Base-by-base conservation (phyloP, 75 land plant species). In the Cunninghamia lanceolata region DNA sequence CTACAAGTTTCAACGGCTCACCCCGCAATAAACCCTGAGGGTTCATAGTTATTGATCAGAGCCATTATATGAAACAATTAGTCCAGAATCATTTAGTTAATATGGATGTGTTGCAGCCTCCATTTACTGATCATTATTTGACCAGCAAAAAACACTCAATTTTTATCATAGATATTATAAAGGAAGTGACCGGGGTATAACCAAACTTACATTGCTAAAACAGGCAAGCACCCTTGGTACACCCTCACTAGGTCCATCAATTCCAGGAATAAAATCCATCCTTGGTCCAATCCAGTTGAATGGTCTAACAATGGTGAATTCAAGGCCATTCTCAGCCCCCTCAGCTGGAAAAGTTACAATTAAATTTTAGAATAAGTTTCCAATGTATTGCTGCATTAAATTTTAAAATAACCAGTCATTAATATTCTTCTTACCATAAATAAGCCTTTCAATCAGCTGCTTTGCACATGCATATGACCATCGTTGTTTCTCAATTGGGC, bases 401-500 rank as follows among this genome's bases (percentile, higher is more conserved):
- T 3, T 10, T n/a, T 46, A 7, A 17, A 43, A 15, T 11, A 82
- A 43, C 19, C 82, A 75, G 42, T 39, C 3, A 45, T 28, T 54
- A 16, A 15, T 70, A 21, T 81, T 40, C 16, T 85, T 53, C 85
- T 71, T 76, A 95, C 99, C 99, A 90, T 96, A 98, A 63, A 98
- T 94, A 13, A 98, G 86, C 89, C 99, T 93, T 87, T 98, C 99
- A 75, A 96, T 98, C 19, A 98, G 92, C 87, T 98, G 99, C 86
- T 96, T 98, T 53, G 99, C 99, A 92, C 99, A 97, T 79, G 99
- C 99, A 90, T 97, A 97, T 10, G 99, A 96, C 99, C 99, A 96
- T 66, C 99, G 86, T 84, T 97, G 99, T 83, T 96, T 97, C 88
- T 96, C 98, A 83, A 97, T 93, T 15, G 97, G 84, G 46, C 98